Base-by-base conservation (phyloP, 2,329 filamentous ascomycete genomes). In the Pseudocercospora eumusae region DNA sequence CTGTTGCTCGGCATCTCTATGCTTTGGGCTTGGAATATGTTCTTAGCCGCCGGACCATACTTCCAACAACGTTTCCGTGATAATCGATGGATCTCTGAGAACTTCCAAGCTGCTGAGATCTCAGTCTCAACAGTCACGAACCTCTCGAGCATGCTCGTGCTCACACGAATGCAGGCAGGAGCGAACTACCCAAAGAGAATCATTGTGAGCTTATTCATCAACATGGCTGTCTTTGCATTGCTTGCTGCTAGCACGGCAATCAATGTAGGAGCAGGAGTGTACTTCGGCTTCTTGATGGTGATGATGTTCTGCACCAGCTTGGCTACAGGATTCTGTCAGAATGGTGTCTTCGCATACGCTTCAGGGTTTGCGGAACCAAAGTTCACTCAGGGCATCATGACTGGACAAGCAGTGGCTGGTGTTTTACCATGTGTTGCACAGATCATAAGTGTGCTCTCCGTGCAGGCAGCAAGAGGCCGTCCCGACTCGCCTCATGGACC, bases 21-120 rank as follows among this genome's bases (percentile, higher is more conserved):
- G 95, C 83, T 98, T 49, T 98, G 93, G 93, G 92, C 93, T 59
- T 98, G 93, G 93, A 98, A 98, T 80, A 97, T 97, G 93, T 97
- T 98, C 76, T 86, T 98, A 69, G 93, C 95, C 50, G 92, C 93
- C 8, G 91, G 92, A 1, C 92, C 93, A 4, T 98, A 98, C 81
- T 97, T 98, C 78, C 87, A 93, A 72, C 83, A 82, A 55, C 91
- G 93, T 69, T 96, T 98, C 76, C 79, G 83, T 50, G 82, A 83
- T 63, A 86, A 88, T 73, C 79, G 85, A 58, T 90, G 86, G 82
- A 88, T 96, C 60, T 82, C 88, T 36, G 82, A 86, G 66, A 91
- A 92, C 80, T 98, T 96, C 79, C 93, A 97, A 75, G 89, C 93
- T 10, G 88, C 91, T 62, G 93, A 98, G 73, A 84, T 96, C 62